phyloP scores from a whole-genome alignment of 2,329 filamentous ascomycete genomes.

The Dendrostoma leiphaemia region DNA sequence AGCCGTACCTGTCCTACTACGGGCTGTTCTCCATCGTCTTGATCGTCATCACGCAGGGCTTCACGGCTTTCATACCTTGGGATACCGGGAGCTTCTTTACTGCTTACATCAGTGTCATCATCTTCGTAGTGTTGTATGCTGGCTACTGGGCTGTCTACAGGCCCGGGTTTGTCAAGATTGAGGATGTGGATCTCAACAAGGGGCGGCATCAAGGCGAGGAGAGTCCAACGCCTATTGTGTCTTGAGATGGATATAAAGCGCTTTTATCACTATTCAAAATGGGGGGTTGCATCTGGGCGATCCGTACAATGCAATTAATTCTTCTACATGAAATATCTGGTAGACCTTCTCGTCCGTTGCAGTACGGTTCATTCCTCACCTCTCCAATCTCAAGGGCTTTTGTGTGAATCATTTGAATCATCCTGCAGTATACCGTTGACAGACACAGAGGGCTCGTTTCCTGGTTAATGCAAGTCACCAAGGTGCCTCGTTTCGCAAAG shows the following conservation, averaged over 20 bases:
- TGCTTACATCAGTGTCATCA: constrained; percentile 31
- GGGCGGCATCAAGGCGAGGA: constrained; percentile 17
- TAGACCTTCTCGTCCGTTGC: too few relatives aligned
- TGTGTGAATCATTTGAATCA: too few relatives aligned
- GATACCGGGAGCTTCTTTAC: constrained; percentile 40
- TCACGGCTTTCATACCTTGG: constrained; percentile 39
- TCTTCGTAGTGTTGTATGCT: constrained; percentile 34
- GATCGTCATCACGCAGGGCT: constrained; percentile 44
- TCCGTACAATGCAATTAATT: background rate
- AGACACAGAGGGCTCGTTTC: too few relatives aligned
- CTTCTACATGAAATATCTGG: too few relatives aligned
- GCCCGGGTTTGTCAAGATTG: constrained; percentile 26
- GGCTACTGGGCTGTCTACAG: constrained; percentile 36
- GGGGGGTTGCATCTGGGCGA: background rate
- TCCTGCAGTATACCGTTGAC: too few relatives aligned
- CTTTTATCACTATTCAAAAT: too few relatives aligned
- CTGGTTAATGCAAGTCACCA: too few relatives aligned
- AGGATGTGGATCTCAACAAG: constrained; percentile 23
- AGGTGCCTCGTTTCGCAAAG: too few relatives aligned
- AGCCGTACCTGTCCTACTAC: constrained; percentile 40
- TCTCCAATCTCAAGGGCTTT: too few relatives aligned
- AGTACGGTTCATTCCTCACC: too few relatives aligned
- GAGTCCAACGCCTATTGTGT: background rate
- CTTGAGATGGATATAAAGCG: too few relatives aligned
- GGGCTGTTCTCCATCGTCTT: constrained; percentile 40